Conservation (phyloP, 768 basidiomycete species). For the Mrakia blollopis region DNA sequence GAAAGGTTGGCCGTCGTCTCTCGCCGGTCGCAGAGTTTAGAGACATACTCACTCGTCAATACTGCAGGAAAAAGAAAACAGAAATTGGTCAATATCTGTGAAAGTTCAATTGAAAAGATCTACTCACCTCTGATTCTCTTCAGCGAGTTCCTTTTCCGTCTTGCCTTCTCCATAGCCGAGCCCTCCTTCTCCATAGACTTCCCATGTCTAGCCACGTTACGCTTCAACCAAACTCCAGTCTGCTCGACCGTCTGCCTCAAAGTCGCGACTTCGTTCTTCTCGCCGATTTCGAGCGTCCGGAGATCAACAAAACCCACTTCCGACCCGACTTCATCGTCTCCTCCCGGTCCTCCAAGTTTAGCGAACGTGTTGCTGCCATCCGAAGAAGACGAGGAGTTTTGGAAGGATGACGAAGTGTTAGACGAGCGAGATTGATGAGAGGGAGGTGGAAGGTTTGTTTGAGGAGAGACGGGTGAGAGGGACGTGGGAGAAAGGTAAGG, state of each 20-base stretch:
- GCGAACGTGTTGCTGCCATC: not conserved
- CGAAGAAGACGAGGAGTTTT: not conserved
- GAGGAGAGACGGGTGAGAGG: not conserved
- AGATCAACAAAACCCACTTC: not conserved
- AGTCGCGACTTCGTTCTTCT: not conserved
- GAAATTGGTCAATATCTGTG: too few relatives aligned
- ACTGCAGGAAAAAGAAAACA: not conserved
- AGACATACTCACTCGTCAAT: not conserved
- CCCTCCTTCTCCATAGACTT: not conserved
- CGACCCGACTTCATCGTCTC: not conserved
- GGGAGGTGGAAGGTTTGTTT: not conserved
- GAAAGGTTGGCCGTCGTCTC: not conserved
- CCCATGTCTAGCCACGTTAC: not conserved
- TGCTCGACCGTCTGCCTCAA: not conserved
- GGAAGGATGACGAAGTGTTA: not conserved
- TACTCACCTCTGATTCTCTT: not conserved
- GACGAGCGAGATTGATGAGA: not conserved
- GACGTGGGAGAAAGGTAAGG: not conserved
- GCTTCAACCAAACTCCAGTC: not conserved
- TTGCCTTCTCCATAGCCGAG: not conserved
- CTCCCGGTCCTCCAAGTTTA: not conserved
- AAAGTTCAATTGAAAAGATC: too few relatives aligned
- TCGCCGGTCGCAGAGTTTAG: too few relatives aligned
- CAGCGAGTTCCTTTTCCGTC: not conserved
- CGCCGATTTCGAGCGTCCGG: not conserved